A percentile compares a stretch with the other conserved stretches of the same genome.
These are phyloP conservation scores for Fonsecaea erecta DNA, from an alignment of 2,329 filamentous ascomycete species.

Conservation along the genomic window DNA sequence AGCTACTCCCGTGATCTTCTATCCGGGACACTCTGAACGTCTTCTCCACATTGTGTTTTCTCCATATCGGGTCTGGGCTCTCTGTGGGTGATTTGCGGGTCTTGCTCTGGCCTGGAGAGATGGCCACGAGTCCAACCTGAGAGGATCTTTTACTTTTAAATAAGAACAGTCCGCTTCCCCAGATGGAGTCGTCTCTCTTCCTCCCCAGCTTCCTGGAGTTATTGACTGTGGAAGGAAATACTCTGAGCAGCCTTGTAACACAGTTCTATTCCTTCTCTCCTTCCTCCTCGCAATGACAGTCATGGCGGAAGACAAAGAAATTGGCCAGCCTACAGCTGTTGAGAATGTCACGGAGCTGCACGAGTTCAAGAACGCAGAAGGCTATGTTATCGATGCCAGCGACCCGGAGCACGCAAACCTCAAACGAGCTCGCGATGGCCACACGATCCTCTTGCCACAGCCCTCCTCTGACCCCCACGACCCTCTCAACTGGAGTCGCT, in stretches of 20 bases:
- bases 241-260: not conserved
- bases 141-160: not conserved
- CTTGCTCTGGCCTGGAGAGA: not conserved
- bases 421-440: conserved; percentile 45
- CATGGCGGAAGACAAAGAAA: conserved; percentile 32
- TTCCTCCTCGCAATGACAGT: conserved; percentile 5
- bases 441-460: conserved; percentile 50
- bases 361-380: conserved; percentile 39
- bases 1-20: not conserved
- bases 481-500: conserved; percentile 45
- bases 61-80: conserved; percentile 1
- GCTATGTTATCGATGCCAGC: conserved; percentile 43
- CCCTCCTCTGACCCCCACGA: conserved; percentile 47
- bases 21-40: conserved; percentile 13
- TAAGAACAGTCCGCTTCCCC: conserved; percentile 6
- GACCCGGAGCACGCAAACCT: conserved; percentile 39
- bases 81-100: not conserved
- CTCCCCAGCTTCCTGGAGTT: not conserved
- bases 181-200: not conserved
- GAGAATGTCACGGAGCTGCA: conserved; percentile 31
- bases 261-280: not conserved
- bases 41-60: not conserved
- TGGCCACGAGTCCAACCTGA: not conserved
- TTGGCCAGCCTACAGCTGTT: conserved; percentile 14
- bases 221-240: not conserved